Evolutionary conservation across 495 filamentous ascomycete genomes (phyloP), one percentile per base, ranked within the genome.

Genomic region (Hypomontagnella monticulosa): DNA sequence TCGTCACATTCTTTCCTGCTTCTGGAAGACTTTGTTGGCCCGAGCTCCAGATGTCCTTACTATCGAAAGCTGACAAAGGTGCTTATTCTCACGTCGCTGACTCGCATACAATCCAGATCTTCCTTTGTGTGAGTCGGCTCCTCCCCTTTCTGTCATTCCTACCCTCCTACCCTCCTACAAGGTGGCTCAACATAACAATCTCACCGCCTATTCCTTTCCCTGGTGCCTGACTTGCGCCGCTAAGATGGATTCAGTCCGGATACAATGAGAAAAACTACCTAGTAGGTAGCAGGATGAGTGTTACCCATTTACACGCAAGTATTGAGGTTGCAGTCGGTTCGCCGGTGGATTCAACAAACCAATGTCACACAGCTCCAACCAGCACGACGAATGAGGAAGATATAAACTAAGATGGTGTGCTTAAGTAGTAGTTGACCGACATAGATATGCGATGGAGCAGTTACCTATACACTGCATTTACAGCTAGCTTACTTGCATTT

Each of bases 21-120:
- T 63, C 59, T 63, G 54, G 54, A 68, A 63, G 9, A 50, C 47
- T 37, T 10, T 12, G n/a, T 47, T 67, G 53, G 64, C 20, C 58
- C 64, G 33, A 67, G 64, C 64, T 61, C 51, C 57, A n/a, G n/a
- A n/a, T n/a, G n/a, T n/a, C 23, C 23, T 27, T 27, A 27, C 23
- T 27, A 27, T 6, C 23, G 3, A 27, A 6, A 27, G 23, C 23
- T 27, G 23, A 27, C 23, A 27, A 63, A 59, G 58, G 65, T 50
- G 64, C 57, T 59, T 63, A 62, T 62, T 67, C 52, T 54, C 48
- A 51, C 51, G 5, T 52, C 34, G 19, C 40, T 47, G 49, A 53
- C 52, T 59, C 33, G 20, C 34, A 48, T 33, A 32, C 9, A 18
- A 41, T 30, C 16, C 19, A 30, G 30, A 32, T n/a, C 56, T 60